phyloP scores from a whole-genome alignment of 176 grass and related monocot genomes.

The Neostapfia colusana region DNA sequence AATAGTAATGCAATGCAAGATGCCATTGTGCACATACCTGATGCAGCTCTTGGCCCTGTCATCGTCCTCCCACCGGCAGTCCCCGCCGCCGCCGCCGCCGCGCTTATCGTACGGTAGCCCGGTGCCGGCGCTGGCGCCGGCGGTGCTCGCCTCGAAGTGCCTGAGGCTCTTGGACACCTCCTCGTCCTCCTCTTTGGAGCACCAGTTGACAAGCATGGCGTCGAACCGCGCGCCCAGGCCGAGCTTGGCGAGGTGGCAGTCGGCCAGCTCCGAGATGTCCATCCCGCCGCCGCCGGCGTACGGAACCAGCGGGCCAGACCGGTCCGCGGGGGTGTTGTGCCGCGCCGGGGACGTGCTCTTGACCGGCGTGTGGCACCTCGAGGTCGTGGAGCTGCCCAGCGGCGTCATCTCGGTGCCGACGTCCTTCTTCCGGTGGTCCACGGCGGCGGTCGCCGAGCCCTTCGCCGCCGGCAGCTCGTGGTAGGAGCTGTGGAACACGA shows the following conservation, averaged over 20 bases:
- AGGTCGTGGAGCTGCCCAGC: conserved; percentile 57
- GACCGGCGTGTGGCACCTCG: conserved; percentile 65
- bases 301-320: conserved; percentile 75
- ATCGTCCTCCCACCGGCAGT: conserved; percentile 86
- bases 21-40: conserved; percentile 42
- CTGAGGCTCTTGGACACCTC: conserved; percentile 89
- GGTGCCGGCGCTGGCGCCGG: neutral
- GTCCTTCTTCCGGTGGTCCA: conserved; percentile 46
- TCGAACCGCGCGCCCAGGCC: conserved; percentile 73
- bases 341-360: conserved; percentile 72
- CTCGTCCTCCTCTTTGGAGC: conserved; percentile 88
- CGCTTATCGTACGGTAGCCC: conserved; percentile 34
- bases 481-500: conserved; percentile 67
- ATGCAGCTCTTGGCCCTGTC: conserved; percentile 92
- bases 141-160: conserved; percentile 63
- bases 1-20: neutral
- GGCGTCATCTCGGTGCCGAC: conserved; percentile 74
- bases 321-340: conserved; percentile 86
- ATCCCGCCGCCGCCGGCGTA: conserved; percentile 38
- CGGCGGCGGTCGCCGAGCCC: neutral
- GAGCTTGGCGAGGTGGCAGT: conserved; percentile 85
- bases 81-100: conserved; percentile 40
- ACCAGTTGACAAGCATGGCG: conserved; percentile 68
- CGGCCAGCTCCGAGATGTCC: conserved; percentile 65
- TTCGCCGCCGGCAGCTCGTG: conserved; percentile 29